Evolutionary conservation across 192 early-diverging fungal species (phyloP), one percentile per base, ranked within the genome.

Genomic region (Coemansia aciculifera): DNA sequence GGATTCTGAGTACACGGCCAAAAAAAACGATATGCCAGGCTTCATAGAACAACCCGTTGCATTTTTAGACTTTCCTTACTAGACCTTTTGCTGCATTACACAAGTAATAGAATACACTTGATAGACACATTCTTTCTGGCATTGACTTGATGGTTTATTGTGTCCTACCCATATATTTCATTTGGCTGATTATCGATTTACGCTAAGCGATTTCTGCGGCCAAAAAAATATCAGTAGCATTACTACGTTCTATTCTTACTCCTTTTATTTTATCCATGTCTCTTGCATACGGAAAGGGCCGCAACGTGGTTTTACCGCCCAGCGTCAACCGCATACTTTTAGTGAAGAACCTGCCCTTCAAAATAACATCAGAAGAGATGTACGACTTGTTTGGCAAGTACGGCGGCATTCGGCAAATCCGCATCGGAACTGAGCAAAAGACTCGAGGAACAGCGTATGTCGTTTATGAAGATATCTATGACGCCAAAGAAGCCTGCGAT

Each of bases 301-400:
- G 74, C 23, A 78, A 87, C 85, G 90, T 85, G 37, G 90, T 91
- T 32, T 84, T 98, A 43, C 90, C 96, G 46, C 91, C 94, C 48
- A 95, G 93, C 79, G 97, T 99, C 29, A 99, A 99, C 78, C 87
- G 97, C 52, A 91, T 93, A 5, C 86, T 99, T 17, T 91, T 97
- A 64, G 92, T 99, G 9, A 89, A 94, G 44, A 98, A 99, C 79
- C 85, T 99, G 36, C 94, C 97, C 12, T 99, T 93, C 85, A 97
- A 97, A 82, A 96, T 98, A 70, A 93, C 97, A 9, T 69, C 91
- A 0, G 97, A 97, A 68, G 97, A 99, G 71, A 89, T 99, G 89
- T 99, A 94, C 72, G 97, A 99, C 72, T 85, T 99, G 49, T 99
- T 99, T 89, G 96, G 96, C 59, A 95, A 91, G 80, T 98, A 97